Conservation (phyloP, 169 alveolate genomes). For the Plasmodium vinckei region DNA sequence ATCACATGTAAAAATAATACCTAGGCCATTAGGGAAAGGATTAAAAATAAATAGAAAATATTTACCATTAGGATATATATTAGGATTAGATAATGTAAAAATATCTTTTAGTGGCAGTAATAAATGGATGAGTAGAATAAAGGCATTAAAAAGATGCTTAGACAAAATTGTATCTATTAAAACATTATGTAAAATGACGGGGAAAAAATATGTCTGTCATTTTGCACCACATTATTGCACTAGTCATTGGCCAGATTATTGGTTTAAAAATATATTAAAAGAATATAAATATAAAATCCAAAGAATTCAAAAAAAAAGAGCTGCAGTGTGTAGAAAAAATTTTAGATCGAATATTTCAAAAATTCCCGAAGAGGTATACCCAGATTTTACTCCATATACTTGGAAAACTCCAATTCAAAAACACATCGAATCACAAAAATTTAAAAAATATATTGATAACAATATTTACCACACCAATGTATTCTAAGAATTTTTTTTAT, state of each 20-base stretch:
- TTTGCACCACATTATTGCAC: slow-evolving; percentile 85
- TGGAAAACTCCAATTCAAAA: slow-evolving; percentile 78
- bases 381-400: slow-evolving; percentile 80
- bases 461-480: slow-evolving; percentile 54
- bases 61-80: slow-evolving; percentile 83
- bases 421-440: slow-evolving; percentile 76
- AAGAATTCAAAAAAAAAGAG: slow-evolving; percentile 77
- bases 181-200: slow-evolving; percentile 84
- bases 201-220: slow-evolving; percentile 81
- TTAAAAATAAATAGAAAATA: slow-evolving; percentile 79
- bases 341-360: slow-evolving; percentile 68
- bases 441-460: slow-evolving; percentile 72
- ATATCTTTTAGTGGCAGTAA: slow-evolving; percentile 82
- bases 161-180: slow-evolving; percentile 82
- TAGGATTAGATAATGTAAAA: slow-evolving; percentile 84
- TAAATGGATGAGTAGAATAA: slow-evolving; percentile 84
- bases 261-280: slow-evolving; percentile 85
- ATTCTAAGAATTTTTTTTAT: background rate
- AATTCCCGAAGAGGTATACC: slow-evolving; percentile 81
- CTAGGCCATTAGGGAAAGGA: slow-evolving; percentile 81
- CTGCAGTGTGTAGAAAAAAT: slow-evolving; percentile 73
- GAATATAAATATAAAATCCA: slow-evolving; percentile 81
- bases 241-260: slow-evolving; percentile 87
- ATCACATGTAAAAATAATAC: slow-evolving; percentile 77
- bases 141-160: slow-evolving; percentile 82